Evolutionary conservation across 805 yeast species (phyloP).

Genomic region (Candida incommunis): DNA sequence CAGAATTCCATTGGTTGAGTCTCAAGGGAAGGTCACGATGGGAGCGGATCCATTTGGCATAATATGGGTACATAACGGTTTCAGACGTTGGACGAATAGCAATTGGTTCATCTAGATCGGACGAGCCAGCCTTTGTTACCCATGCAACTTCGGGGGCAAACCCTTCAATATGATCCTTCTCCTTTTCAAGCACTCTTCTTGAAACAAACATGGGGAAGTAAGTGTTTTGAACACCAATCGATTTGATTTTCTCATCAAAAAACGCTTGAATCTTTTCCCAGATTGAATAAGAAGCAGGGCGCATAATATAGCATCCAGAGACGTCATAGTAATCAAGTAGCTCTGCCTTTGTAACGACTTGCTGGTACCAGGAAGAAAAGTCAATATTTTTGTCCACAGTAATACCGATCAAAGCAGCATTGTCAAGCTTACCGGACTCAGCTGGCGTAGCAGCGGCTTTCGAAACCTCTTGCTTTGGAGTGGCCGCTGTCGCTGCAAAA

Average conservation of each 20-base stretch:
- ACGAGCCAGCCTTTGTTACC: slow-evolving; percentile 93
- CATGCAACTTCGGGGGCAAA: slow-evolving; percentile 99
- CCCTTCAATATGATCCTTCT: slow-evolving; percentile 97
- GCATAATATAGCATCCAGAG: slow-evolving; percentile 94
- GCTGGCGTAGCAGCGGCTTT: slow-evolving; percentile 27
- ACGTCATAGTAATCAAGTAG: slow-evolving; percentile 98
- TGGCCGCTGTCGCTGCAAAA: slow-evolving; percentile 16
- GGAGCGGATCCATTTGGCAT: slow-evolving; percentile 97
- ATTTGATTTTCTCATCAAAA: slow-evolving; percentile 71
- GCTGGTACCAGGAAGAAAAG: slow-evolving; percentile 96
- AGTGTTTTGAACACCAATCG: slow-evolving; percentile 83
- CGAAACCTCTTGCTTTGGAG: neutral
- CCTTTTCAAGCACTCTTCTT: slow-evolving; percentile 81
- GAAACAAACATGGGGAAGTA: slow-evolving; percentile 99
- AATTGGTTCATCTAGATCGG: slow-evolving; percentile 94
- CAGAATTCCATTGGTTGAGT: slow-evolving; percentile 98
- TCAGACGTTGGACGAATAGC: slow-evolving; percentile 99
- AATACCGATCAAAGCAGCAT: slow-evolving; percentile 88
- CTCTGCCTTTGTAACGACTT: slow-evolving; percentile 90
- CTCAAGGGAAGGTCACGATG: slow-evolving; percentile 95
- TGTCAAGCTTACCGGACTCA: slow-evolving; percentile 52
- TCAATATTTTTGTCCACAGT: slow-evolving; percentile 87
- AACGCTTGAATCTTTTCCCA: slow-evolving; percentile 91
- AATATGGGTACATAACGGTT: slow-evolving; percentile 99
- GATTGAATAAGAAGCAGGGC: slow-evolving; percentile 86